Base-by-base conservation (phyloP, 495 filamentous ascomycete species). In the Apiosordaria backusii region DNA sequence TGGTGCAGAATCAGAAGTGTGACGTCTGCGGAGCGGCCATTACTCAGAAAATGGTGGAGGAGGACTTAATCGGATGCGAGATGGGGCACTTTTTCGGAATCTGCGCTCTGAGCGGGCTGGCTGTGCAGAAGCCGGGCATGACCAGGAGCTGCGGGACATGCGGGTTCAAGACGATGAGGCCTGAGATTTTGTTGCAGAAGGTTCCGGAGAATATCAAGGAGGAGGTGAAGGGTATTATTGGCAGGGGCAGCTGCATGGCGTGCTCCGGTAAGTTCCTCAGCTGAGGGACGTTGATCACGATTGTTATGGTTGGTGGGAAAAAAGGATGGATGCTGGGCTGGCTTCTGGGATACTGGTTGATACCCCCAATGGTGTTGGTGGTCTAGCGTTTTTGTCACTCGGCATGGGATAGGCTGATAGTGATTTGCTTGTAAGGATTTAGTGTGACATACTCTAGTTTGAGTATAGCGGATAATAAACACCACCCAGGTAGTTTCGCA, bases 251-350 rank as follows among this genome's bases (percentile, higher is more conserved):
- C 0, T 83, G 81, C 54, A 79, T 79, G 10, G 70, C 74, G 3
- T 83, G 81, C 63, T 79, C 79, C 2, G 81, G 81, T 13, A 83
- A 82, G 73, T 83, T 82, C 67, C 61, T 80, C 65, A 74, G 71
- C 57, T 78, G 65, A 64, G 3, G 52, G 52, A 29, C 27, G n/a
- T n/a, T n/a, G n/a, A n/a, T n/a, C n/a, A n/a, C 29, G 29, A 10
- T 5, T 4, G 29, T 5, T 0, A 35, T 5, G 29, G 29, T 9
- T 15, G 35, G 35, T 45, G 5, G 9, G 1, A 10, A 45, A 13
- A 45, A 13, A 45, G 3, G 35, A 45, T 45, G 35, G 35, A 45
- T 9, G 2, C 27, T 29, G 35, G 35, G 2, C 27, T 29, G 35
- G 35, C 35, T 45, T 45, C 35, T 45, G 35, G 35, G 35, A 45